Base-by-base conservation (phyloP, 2,329 filamentous ascomycete species). In the Thelonectria discophora region DNA sequence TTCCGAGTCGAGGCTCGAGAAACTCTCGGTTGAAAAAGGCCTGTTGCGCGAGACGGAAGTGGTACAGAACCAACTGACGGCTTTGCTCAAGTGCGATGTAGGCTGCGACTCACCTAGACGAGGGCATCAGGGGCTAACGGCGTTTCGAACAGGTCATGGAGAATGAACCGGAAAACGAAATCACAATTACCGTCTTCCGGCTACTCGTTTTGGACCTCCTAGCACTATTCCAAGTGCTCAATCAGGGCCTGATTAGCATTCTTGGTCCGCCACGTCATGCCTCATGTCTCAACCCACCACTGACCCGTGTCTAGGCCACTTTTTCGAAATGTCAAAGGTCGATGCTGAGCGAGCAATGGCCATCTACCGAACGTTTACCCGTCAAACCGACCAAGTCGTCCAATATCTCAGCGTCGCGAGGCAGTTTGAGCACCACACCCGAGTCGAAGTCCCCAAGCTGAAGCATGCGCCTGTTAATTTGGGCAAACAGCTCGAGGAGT, bases 181-280 rank as follows among this genome's bases (percentile, higher is more conserved):
- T 99, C 69, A 96, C 93, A 10, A 85, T 98, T 68, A 96, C 93
- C 10, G 94, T 96, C 27, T 99, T 98, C 75, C 88, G 95, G 60
- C 82, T 99, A 65, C 82, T 99, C 55, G 96, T 97, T 18, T 83
- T 97, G 71, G 95, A 99, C 76, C 82, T 99, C 39, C 79, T 99
- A 63, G 89, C 92, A 13, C 82, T 99, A 56, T 99, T 97, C 80
- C 93, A 97, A 72, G 92, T 95, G 48, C 90, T 97, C 79, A 99
- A 99, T 74, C 93, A 97, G 78, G 95, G 92, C 50, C 92, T 97
- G 74, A 99, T 99, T 79, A 97, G 97, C 77, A 93, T 99, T 62
- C 82, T 99, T 59, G 93, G 94, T 96, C 82, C 67, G 87, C 73
- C 54, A 21, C 37, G 54, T 42, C 53, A 49, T 58, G 55, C 53